phyloP scores from a whole-genome alignment of 2,329 filamentous ascomycete species.

The Esteya vermicola region DNA sequence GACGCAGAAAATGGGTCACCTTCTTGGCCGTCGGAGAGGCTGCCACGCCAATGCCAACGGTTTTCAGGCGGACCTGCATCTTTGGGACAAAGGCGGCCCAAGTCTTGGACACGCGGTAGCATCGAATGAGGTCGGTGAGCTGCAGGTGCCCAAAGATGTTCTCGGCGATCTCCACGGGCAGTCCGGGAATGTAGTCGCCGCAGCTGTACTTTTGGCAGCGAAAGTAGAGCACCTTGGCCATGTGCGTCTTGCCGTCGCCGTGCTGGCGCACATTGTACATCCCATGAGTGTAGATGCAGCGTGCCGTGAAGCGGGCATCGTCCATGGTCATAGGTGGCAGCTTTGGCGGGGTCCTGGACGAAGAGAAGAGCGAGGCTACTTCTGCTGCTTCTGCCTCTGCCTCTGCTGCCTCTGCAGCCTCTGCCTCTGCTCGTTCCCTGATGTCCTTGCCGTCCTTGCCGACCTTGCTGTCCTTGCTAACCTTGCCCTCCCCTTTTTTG shows the following conservation, averaged over 20 bases:
- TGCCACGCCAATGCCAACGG: neutral
- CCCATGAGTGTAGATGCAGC: constrained; percentile 10
- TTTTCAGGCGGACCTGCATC: neutral
- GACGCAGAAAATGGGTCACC: neutral
- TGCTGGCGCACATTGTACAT: constrained; percentile 5
- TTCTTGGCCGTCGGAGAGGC: neutral
- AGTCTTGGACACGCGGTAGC: constrained; percentile 3
- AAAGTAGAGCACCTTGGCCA: neutral
- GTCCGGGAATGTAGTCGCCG: constrained; percentile 6
- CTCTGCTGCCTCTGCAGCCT: no score
- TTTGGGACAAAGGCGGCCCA: constrained; percentile 3
- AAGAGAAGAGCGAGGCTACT: no score
- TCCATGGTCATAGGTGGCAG: no score
- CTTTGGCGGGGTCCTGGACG: neutral
- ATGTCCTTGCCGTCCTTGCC: neutral
- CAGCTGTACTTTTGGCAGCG: constrained; percentile 5
- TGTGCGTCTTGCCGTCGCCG: neutral
- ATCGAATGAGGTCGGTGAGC: constrained; percentile 2
- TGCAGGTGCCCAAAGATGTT: constrained; percentile 4
- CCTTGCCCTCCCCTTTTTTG: no score
- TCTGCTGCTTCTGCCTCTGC: no score
- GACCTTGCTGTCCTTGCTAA: neutral
- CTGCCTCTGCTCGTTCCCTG: no score
- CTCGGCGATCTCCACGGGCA: constrained; percentile 8
- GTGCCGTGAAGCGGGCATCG: constrained; percentile 4